Evolutionary conservation across 2,329 filamentous ascomycete species (phyloP).

Genomic region (Colletotrichum lupini): DNA sequence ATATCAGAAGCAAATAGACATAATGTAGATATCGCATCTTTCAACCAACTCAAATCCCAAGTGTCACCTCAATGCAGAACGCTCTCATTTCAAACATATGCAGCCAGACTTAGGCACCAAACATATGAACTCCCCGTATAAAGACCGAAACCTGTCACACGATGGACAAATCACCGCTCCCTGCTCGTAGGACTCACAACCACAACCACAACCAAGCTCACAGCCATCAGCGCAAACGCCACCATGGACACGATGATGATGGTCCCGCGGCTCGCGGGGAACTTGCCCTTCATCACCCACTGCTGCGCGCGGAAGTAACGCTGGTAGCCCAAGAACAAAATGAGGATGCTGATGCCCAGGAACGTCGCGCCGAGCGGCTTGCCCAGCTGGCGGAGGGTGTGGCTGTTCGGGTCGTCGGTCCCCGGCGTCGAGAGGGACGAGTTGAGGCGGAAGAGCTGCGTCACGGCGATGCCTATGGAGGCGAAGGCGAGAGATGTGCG

Average conservation of each 20-base stretch:
- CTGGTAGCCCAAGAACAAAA: constrained; percentile 81
- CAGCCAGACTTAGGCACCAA: too few species aligned
- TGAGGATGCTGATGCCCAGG: constrained; percentile 78
- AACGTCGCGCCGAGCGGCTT: constrained; percentile 83
- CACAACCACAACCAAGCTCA: constrained; percentile 69
- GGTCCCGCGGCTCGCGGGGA: constrained; percentile 81
- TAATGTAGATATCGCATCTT: background rate
- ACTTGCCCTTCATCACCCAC: constrained; percentile 84
- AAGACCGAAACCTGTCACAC: background rate
- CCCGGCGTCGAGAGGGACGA: constrained; percentile 61
- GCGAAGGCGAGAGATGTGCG: constrained; percentile 85
- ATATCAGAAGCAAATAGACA: background rate
- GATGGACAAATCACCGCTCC: constrained; percentile 38
- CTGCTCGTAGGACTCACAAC: constrained; percentile 54
- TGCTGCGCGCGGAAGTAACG: constrained; percentile 82
- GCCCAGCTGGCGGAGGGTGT: constrained; percentile 70
- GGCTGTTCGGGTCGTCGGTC: constrained; percentile 45
- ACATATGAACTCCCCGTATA: too few species aligned
- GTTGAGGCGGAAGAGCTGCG: constrained; percentile 87
- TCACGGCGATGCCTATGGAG: constrained; percentile 84
- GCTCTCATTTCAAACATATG: background rate
- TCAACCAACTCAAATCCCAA: background rate
- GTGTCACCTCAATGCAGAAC: background rate
- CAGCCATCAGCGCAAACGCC: constrained; percentile 71
- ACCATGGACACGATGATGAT: constrained; percentile 76